Evolutionary conservation across 2,329 filamentous ascomycete genomes (phyloP).

Genomic region (Diaporthe eres): DNA sequence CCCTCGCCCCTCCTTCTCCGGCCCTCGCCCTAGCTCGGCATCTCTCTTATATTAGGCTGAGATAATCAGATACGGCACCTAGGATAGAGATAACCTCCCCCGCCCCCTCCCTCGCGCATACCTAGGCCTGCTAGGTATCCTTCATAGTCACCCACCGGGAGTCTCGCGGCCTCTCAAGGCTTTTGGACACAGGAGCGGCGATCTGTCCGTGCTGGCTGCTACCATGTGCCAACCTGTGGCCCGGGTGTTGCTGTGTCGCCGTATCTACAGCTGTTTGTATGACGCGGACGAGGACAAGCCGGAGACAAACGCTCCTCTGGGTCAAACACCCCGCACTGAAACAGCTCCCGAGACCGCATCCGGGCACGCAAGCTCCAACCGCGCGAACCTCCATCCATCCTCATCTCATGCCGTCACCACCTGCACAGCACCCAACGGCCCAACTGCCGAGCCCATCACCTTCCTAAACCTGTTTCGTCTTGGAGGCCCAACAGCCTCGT

Average conservation of each 20-base stretch:
- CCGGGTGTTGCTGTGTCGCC: background rate
- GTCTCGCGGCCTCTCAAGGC: background rate
- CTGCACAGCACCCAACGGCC: background rate
- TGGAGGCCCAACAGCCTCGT: conserved; percentile 21
- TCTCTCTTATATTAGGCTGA: background rate
- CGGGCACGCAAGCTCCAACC: conserved; percentile 4
- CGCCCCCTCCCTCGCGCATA: background rate
- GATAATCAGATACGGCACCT: background rate
- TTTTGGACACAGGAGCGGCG: background rate
- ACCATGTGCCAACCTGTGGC: too few species aligned
- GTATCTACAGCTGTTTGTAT: background rate
- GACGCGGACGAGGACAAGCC: background rate
- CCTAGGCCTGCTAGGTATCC: background rate
- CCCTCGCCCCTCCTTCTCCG: background rate
- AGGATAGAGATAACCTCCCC: background rate
- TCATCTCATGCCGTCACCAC: conserved; percentile 26
- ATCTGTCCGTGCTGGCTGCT: background rate
- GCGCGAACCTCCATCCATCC: background rate
- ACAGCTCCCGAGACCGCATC: conserved; percentile 21
- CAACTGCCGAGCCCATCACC: conserved; percentile 26
- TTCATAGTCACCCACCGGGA: background rate
- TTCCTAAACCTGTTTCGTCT: conserved; percentile 12
- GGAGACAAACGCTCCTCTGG: background rate
- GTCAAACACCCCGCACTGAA: conserved; percentile 29
- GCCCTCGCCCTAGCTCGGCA: conserved; percentile 15